Evolutionary conservation across 495 filamentous ascomycete species (phyloP).

Genomic region (Clohesyomyces aquaticus): DNA sequence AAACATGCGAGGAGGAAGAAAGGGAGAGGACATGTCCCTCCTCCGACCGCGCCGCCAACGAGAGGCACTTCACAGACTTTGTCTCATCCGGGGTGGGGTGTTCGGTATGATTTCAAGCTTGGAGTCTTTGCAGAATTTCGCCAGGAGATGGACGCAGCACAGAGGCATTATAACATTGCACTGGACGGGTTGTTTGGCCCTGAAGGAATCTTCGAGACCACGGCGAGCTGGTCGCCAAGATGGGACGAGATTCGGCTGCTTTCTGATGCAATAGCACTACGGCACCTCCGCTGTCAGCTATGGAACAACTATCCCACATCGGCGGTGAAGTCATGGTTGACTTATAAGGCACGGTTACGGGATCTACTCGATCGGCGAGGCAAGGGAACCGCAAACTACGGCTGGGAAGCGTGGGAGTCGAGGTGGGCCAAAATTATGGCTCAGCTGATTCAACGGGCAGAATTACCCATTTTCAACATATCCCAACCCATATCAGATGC

Average conservation of each 20-base stretch:
- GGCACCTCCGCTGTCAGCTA: conserved; percentile 76
- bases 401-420: conserved; percentile 86
- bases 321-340: conserved; percentile 75
- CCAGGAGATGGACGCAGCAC: conserved; percentile 83
- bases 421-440: conserved; percentile 83
- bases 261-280: conserved; percentile 76
- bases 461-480: conserved; percentile 51
- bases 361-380: conserved; percentile 80
- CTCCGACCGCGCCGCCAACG: conserved; percentile 81
- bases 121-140: conserved; percentile 88
- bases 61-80: conserved; percentile 80
- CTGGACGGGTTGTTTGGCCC: conserved; percentile 78
- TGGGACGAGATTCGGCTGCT: conserved; percentile 85
- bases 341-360: conserved; percentile 68
- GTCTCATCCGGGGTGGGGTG: conserved; percentile 84
- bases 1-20: conserved; percentile 87
- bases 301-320: conserved; percentile 73
- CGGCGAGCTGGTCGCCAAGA: conserved; percentile 77
- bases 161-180: conserved; percentile 79
- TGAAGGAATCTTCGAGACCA: conserved; percentile 78
- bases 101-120: conserved; percentile 90
- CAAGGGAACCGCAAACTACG: conserved; percentile 79
- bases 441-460: conserved; percentile 68
- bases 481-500: conserved; percentile 16
- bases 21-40: conserved; percentile 70